Evolutionary conservation across 2,329 filamentous ascomycete genomes (phyloP).

Genomic region (Aspergillus alliaceus): DNA sequence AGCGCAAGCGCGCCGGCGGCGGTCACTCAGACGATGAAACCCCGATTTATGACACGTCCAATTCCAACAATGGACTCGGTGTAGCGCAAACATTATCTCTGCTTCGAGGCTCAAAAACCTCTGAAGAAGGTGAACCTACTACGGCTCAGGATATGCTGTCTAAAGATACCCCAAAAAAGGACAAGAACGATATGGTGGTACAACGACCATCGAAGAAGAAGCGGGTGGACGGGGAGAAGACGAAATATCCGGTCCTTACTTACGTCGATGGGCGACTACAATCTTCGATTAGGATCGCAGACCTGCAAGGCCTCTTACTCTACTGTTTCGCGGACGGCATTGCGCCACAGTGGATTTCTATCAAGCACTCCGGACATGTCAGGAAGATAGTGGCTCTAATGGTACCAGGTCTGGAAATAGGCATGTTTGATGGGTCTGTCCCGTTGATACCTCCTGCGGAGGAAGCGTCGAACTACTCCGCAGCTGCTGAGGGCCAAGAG

Average conservation of each 20-base stretch:
- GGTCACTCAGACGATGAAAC: conserved; percentile 24
- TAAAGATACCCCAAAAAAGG: conserved; percentile 5
- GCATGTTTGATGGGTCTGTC: conserved; percentile 73
- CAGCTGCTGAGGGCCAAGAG: conserved; percentile 6
- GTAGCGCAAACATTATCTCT: conserved; percentile 33
- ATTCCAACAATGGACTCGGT: conserved; percentile 25
- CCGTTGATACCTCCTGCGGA: conserved; percentile 34
- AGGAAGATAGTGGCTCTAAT: conserved; percentile 83
- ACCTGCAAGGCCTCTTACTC: conserved; percentile 59
- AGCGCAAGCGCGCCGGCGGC: conserved; percentile 33
- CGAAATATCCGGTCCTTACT: conserved; percentile 54
- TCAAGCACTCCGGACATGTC: conserved; percentile 57
- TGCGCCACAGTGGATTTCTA: conserved; percentile 63
- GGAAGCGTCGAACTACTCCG: neutral
- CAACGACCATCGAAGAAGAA: conserved; percentile 29
- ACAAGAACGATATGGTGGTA: conserved; percentile 17
- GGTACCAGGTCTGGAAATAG: conserved; percentile 86
- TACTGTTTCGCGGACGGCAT: conserved; percentile 63
- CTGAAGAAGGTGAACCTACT: conserved; percentile 9
- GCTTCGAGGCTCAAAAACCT: conserved; percentile 23
- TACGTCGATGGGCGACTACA: conserved; percentile 57
- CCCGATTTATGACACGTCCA: conserved; percentile 16
- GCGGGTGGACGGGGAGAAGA: conserved; percentile 42
- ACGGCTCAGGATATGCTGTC: neutral
- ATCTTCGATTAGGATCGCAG: conserved; percentile 56